Base-by-base conservation (phyloP, 2,329 filamentous ascomycete genomes). In the Neophaeococcomyces mojaviensis region DNA sequence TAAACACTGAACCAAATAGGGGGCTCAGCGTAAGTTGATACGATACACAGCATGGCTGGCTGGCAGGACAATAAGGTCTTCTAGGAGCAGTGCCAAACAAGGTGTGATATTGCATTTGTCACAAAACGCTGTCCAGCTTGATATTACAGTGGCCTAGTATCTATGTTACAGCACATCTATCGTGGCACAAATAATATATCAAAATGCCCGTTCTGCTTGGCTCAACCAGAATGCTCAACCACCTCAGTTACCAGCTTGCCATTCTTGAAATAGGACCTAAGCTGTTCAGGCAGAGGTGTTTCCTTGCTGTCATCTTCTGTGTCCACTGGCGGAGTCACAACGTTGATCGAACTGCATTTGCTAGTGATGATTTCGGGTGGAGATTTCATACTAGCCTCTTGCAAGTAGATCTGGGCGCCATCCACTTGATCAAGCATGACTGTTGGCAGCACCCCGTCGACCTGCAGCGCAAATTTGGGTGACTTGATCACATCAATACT, bases 401-500 rank as follows among this genome's bases (percentile, higher is more conserved):
- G 81, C 16, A 98, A 79, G 65, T 95, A 98, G 51, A 98, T 71
- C 50, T 84, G 81, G 0, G 88, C 90, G 47, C 88, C 82, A 61
- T 98, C 92, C 47, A 97, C 84, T 68, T 96, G 88, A 64, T 98
- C 92, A 48, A 98, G 73, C 62, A 96, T 72, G 48, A 97, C 77
- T 2, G 90, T 95, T 1, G 92, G 92, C 12, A 95, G 77, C 2
- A 78, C 78, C 43, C 89, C 89, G 46, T 94, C 70, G 43, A 98
- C 86, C 67, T 96, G 88, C n/a, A 97, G 73, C 12, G 88, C 89
- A 63, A 98, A 95, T 65, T 92, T 94, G 57, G 85, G 79, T 39
- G 85, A 90, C 70, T 97, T 97, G 73, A 98, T 92, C 19, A 94
- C 86, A 61, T 98, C 92, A 47, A 98, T 80, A 26, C 86, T 88